Conservation (phyloP, 306 rosid species). For the Cucurbita argyrosperma region DNA sequence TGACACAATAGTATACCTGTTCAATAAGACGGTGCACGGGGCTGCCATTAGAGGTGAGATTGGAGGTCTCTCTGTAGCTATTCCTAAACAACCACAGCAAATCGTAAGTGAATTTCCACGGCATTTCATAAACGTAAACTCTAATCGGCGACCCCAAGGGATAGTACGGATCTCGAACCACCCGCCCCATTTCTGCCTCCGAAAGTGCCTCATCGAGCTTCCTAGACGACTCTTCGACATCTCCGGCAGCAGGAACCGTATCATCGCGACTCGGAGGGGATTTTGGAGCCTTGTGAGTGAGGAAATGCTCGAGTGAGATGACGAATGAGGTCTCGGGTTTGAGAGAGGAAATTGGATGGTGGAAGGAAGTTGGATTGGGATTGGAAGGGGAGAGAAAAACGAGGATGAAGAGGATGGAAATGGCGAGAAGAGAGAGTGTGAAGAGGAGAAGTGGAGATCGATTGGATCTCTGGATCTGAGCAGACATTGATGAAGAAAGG, state of each 20-base stretch:
- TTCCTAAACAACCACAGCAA: constrained; percentile 52
- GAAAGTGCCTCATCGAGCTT: constrained; percentile 31
- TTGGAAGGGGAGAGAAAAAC: constrained; percentile 14
- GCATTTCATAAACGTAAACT: constrained; percentile 88
- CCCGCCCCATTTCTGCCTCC: constrained; percentile 11
- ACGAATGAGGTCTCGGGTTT: constrained; percentile 53
- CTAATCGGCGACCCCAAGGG: constrained; percentile 36
- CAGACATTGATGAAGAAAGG: constrained; percentile 6
- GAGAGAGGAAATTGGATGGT: not conserved
- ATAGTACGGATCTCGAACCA: constrained; percentile 36
- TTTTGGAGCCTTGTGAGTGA: constrained; percentile 16
- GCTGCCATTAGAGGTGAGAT: constrained; percentile 91
- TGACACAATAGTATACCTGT: constrained; percentile 31
- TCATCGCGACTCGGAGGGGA: constrained; percentile 4
- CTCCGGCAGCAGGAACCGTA: not conserved
- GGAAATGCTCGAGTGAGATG: constrained; percentile 60
- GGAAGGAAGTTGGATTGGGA: constrained; percentile 6
- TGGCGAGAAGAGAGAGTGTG: constrained; percentile 24
- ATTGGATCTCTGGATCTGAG: constrained; percentile 37
- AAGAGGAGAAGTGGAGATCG: constrained; percentile 27
- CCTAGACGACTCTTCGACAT: constrained; percentile 2
- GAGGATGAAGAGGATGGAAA: constrained; percentile 33
- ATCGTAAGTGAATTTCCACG: constrained; percentile 65
- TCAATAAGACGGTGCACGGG: constrained; percentile 92
- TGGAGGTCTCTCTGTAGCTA: constrained; percentile 48